Conservation (phyloP, 306 rosid species). For the Boehmeria nivea region DNA sequence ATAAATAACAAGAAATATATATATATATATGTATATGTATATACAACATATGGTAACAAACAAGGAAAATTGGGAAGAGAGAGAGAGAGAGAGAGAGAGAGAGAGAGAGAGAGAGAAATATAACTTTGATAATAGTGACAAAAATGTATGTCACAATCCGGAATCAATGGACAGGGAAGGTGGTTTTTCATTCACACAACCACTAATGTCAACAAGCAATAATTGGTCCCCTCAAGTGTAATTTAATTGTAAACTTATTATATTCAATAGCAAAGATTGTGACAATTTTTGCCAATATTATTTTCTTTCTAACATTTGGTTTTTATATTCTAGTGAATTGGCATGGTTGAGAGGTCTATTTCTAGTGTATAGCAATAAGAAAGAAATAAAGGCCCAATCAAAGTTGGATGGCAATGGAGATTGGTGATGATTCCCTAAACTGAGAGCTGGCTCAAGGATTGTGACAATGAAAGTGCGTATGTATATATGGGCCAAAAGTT, state of each 20-base stretch:
- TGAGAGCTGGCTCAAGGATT: too few relatives aligned
- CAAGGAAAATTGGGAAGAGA: too few relatives aligned
- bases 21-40: too few relatives aligned
- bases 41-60: too few relatives aligned
- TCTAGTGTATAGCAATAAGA: too few relatives aligned
- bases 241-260: background rate
- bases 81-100: too few relatives aligned
- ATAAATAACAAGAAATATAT: too few relatives aligned
- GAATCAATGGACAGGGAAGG: background rate
- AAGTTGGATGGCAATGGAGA: too few relatives aligned
- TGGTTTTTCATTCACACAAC: background rate
- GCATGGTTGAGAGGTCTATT: background rate
- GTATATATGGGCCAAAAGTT: too few relatives aligned
- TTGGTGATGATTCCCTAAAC: too few relatives aligned
- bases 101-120: background rate
- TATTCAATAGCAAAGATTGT: background rate
- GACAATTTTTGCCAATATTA: background rate
- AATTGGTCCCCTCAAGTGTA: background rate
- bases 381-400: constrained; percentile 1
- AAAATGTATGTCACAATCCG: background rate
- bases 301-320: background rate
- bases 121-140: background rate
- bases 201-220: background rate
- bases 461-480: too few relatives aligned
- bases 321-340: background rate